A percentile compares a stretch with the other conserved stretches of the same genome.
Evolutionary conservation across 495 filamentous ascomycete species (phyloP).

Genomic region (Tuber calosporum): DNA sequence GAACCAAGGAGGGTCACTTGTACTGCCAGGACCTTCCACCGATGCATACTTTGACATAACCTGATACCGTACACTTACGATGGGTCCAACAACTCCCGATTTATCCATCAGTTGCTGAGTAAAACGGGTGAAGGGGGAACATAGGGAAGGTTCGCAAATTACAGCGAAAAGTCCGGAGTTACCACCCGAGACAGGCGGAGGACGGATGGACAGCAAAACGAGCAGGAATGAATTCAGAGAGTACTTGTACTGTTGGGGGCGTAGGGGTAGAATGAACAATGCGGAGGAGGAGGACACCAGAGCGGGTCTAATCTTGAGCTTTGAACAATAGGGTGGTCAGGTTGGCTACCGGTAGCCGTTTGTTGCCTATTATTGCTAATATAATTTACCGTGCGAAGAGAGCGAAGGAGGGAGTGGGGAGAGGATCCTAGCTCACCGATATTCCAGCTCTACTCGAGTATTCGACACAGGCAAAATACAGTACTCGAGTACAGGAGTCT

Average conservation of each 20-base stretch:
- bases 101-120: background rate
- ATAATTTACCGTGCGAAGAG: background rate
- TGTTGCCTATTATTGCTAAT: background rate
- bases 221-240: background rate
- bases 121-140: background rate
- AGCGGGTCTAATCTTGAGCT: background rate
- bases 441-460: constrained; percentile 18
- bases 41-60: background rate
- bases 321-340: background rate
- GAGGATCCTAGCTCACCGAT: constrained; percentile 25
- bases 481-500: too few relatives aligned
- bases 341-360: constrained; percentile 3
- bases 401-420: constrained; percentile 11
- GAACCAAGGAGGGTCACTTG: background rate
- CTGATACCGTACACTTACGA: background rate
- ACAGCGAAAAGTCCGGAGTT: background rate
- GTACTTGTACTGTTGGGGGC: too few relatives aligned
- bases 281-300: constrained; percentile 6
- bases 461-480: background rate
- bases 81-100: background rate
- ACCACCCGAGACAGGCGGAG: background rate
- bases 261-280: background rate
- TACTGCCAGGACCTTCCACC: background rate
- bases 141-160: background rate
- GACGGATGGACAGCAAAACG: background rate